These are phyloP conservation scores for Schizochytrium sp. DNA, from an alignment of 108 stramenopile genomes.

Conservation along the genomic window DNA sequence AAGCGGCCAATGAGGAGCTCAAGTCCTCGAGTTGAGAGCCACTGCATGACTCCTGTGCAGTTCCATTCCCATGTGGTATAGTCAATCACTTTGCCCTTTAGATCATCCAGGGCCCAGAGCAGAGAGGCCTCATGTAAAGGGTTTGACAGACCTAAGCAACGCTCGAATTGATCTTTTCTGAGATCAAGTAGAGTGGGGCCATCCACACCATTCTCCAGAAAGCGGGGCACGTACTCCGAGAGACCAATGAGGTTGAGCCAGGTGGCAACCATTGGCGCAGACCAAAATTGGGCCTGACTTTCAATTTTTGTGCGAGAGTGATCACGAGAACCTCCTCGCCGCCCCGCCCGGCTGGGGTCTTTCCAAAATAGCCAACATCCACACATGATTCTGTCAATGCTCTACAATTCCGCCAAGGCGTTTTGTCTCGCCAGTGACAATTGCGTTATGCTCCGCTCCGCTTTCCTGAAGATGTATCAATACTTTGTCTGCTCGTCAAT, in stretches of 20 bases:
- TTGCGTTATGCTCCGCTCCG: no score
- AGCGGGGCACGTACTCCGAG: neutral
- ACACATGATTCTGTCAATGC: no score
- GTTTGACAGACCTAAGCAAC: slow-evolving; percentile 32
- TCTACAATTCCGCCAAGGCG: no score
- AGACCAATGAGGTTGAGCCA: slow-evolving; percentile 47
- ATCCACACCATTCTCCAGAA: slow-evolving; percentile 61
- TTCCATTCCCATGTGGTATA: slow-evolving; percentile 46
- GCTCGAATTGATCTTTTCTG: slow-evolving; percentile 49
- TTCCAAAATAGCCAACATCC: no score
- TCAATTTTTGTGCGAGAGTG: neutral
- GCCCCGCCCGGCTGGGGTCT: no score
- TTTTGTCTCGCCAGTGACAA: no score
- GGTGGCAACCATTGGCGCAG: slow-evolving; percentile 41
- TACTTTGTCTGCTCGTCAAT: no score
- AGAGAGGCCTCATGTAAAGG: slow-evolving; percentile 33
- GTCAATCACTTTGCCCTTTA: slow-evolving; percentile 39
- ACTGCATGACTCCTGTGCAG: slow-evolving; percentile 56
- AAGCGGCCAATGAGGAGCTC: slow-evolving; percentile 41
- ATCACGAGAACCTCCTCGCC: no score
- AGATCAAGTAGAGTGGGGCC: slow-evolving; percentile 35
- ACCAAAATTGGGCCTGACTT: slow-evolving; percentile 52
- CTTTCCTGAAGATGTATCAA: no score
- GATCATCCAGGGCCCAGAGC: neutral
- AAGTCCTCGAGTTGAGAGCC: slow-evolving; percentile 37